Percentiles rank a stretch among this genome's conserved stretches.
Conservation (phyloP, 768 basidiomycete species). For the Calocybe cyanea region DNA sequence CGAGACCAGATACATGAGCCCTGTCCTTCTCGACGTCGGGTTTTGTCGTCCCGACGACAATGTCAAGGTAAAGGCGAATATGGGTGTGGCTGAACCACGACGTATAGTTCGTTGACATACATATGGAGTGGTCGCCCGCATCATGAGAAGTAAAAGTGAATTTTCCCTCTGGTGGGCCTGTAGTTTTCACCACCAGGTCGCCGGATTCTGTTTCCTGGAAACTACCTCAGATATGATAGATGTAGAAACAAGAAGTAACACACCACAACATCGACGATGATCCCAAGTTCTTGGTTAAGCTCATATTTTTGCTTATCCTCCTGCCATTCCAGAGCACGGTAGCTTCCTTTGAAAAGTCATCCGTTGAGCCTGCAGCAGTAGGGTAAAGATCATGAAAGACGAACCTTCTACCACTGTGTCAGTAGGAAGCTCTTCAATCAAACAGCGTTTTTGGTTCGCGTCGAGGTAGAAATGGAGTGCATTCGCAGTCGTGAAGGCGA, state of each 20-base stretch:
- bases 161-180: conserved; percentile 84
- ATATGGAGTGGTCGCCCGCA: conserved; percentile 95
- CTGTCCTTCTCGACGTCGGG: conserved; percentile 86
- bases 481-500: conserved; percentile 44
- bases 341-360: conserved; percentile 65
- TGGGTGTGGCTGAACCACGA: conserved; percentile 86
- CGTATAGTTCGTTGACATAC: conserved; percentile 89
- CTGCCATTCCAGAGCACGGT: conserved; percentile 89
- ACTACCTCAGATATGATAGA: neutral
- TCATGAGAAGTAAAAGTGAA: conserved; percentile 99
- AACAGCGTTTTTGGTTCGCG: conserved; percentile 89
- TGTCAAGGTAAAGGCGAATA: conserved; percentile 91
- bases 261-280: conserved; percentile 89
- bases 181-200: conserved; percentile 81
- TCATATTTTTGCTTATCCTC: conserved; percentile 65
- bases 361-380: neutral
- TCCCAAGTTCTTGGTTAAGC: conserved; percentile 75
- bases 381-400: conserved; percentile 8
- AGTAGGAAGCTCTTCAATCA: conserved; percentile 92
- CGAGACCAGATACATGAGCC: conserved; percentile 77
- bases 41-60: conserved; percentile 86
- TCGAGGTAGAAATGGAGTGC: conserved; percentile 98
- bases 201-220: conserved; percentile 80
- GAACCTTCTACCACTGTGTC: conserved; percentile 94
- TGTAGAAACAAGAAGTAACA: conserved; percentile 26